Evolutionary conservation across 2,329 filamentous ascomycete genomes (phyloP), one percentile per base, ranked within the genome.

Genomic region (Aspergillus glaucus): DNA sequence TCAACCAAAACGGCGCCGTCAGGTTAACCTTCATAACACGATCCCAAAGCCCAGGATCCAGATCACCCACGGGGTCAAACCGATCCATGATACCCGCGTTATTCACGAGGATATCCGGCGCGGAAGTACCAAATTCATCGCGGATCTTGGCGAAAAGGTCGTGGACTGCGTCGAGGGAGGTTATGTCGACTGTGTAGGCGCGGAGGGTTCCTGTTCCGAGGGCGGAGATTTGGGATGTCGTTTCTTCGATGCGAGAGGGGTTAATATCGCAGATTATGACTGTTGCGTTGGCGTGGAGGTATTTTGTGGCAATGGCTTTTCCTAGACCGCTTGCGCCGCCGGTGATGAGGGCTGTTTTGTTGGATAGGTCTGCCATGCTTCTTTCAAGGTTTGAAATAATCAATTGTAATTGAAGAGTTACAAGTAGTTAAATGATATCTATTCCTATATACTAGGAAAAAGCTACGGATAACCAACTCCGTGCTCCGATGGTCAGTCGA

Each of bases 81-180:
- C 64, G 67, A 57, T 83, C 80, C 68, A 80, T 77, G 42, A 82
- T 70, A 19, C 75, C 80, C 8, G 79, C 79, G 51, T 79, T 79
- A 65, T 81, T 81, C 57, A 82, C 63, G 4, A 84, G 66, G n/a
- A 81, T 67, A 61, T 84, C 80, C 15, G 80, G 61, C 26, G 26
- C 26, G 2, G 26, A 30, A n/a, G 68, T 66, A 24, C 70, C 71
- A 51, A 76, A 79, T 17, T 53, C 47, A 2, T 44, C 19, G 24
- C 57, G 40, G 3, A 61, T 46, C 60, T 67, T 54, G 4, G 61
- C 53, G 47, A 75, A 72, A 0, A 75, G 59, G 7, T 57, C 52
- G 41, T 72, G 62, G 8, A 73, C 62, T 21, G 66, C 66, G 0
- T 52, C 52, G 10, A 63, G 59, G 0, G 60, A 59, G 6, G 72